These are phyloP conservation scores for Mrakiaceae sp. DNA, from an alignment of 1,284 basidiomycete species.

Conservation along the genomic window DNA sequence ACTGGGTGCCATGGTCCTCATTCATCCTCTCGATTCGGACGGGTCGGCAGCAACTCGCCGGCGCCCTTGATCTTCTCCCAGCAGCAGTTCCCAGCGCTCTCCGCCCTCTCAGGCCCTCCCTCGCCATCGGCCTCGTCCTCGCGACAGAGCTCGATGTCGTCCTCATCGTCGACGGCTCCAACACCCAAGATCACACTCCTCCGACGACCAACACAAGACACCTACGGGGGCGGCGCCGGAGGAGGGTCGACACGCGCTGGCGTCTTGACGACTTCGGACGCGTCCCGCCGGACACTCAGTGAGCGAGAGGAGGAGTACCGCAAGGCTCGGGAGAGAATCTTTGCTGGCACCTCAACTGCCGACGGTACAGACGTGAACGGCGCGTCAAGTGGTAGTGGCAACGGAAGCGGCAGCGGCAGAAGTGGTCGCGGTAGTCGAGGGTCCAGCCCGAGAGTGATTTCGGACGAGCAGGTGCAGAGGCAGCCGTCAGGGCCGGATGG, in stretches of 20 bases:
- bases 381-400: background rate
- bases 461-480: background rate
- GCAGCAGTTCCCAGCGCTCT: conserved; percentile 18
- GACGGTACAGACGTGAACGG: background rate
- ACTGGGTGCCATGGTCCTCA: background rate
- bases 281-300: conserved; percentile 10
- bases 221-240: background rate
- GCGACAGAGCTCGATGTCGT: conserved; percentile 3
- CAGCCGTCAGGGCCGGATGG: conserved; percentile 2
- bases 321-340: conserved; percentile 19
- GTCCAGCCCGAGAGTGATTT: too few species aligned
- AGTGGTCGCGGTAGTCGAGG: background rate
- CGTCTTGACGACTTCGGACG: too few species aligned
- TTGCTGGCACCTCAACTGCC: conserved; percentile 4
- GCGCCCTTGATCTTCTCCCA: conserved; percentile 16
- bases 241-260: background rate
- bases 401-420: background rate
- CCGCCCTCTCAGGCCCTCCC: conserved; percentile 1
- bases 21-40: background rate
- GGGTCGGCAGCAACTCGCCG: conserved; percentile 5
- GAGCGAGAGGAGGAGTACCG: conserved; percentile 20
- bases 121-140: conserved; percentile 2
- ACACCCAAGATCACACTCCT: conserved; percentile 10
- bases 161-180: conserved; percentile 10
- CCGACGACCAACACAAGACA: conserved; percentile 8